Base-by-base conservation (phyloP, 1,284 basidiomycete species). In the Melampsora americana region DNA sequence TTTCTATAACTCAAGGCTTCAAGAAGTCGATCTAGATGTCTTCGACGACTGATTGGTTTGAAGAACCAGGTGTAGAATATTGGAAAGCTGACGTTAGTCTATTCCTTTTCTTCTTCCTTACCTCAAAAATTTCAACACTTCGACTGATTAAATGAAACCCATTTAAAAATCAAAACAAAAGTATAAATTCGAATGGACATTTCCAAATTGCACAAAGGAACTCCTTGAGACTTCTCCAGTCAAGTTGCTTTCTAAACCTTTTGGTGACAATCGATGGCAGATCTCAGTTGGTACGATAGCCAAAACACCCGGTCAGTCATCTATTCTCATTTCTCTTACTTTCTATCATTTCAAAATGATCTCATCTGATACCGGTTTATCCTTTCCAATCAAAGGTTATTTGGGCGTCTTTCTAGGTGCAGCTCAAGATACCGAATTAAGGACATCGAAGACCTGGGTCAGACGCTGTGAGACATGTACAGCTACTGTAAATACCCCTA, bases 261-360 rank as follows among this genome's bases (percentile, higher is more conserved):
- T 74, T 42, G 72, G 72, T 56, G 72, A 74, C 26, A 66, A 67
- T 32, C 72, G 72, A 44, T 74, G 72, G 72, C 72, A 74, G 28
- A 74, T 74, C 72, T 74, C 72, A n/a, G 72, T 74, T 30, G 72
- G 72, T 42, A 74, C 72, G 20, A 74, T 74, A 16, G 72, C 72
- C 18, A 74, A 74, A 50, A 74, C 72, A 30, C 72, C 72, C 1
- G 72, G 72, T 74, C 39, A 50, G 32, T 26, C 39, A 30, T 42
- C n/a, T 23, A 28, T 32, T 26, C n/a, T 44, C 42, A 26, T 30
- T 68, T 46, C 66, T 23, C 9, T 48, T 30, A n/a, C 9, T 35
- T 30, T 48, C 60, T 9, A 64, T 32, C 48, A 30, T 28, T 50
- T 44, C 5, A 20, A 20, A 42, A 0, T 23, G 23, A 44, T 20